phyloP scores from a whole-genome alignment of 768 basidiomycete genomes.

The Serendipita indica region DNA sequence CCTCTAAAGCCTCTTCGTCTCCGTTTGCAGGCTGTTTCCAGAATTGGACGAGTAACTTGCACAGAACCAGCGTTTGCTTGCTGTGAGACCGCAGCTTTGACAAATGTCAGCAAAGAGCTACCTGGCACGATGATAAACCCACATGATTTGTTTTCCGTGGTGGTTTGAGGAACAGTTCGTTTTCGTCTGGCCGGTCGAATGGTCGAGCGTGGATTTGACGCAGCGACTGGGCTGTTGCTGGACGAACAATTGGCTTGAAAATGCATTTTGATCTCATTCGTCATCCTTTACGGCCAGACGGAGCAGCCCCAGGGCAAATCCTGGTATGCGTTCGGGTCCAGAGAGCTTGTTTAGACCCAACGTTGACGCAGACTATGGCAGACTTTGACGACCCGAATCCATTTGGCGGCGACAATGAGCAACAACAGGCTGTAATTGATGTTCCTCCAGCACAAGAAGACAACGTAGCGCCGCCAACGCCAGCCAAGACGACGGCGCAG shows the following conservation, averaged over 20 bases:
- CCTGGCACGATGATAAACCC: not conserved
- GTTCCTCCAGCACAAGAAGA: constrained; percentile 32
- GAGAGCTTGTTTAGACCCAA: not conserved
- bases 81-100: not conserved
- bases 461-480: not conserved
- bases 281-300: not conserved
- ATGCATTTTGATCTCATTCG: constrained; percentile 8
- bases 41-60: not conserved
- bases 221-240: not conserved
- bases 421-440: constrained; percentile 21
- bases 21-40: not conserved
- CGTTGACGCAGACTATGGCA: constrained; percentile 19
- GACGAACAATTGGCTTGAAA: not conserved
- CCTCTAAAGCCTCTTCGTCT: not conserved
- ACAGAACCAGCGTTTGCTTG: not conserved
- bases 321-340: not conserved
- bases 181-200: too few species aligned
- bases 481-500: constrained; percentile 26
- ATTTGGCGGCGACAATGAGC: constrained; percentile 17
- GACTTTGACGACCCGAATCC: constrained; percentile 28
- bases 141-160: not conserved
- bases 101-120: not conserved
- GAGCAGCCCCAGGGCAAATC: not conserved
- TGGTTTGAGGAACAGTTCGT: not conserved
- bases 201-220: not conserved